Evolutionary conservation across 2,329 filamentous ascomycete genomes (phyloP).

Genomic region (Stachybotrys elegans): DNA sequence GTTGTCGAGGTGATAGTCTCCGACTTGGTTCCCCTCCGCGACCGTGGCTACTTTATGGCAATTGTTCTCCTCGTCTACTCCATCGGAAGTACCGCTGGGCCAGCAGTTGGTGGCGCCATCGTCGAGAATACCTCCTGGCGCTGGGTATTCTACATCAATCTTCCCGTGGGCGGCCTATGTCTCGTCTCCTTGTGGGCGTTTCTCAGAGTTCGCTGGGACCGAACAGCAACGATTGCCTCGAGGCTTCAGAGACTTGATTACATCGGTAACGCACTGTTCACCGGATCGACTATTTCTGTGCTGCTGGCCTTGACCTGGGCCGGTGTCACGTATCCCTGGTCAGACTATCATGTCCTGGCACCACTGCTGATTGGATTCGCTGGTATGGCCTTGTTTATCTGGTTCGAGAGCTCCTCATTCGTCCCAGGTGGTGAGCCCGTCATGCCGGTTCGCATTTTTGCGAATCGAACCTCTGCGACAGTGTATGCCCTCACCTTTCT

Average conservation of each 20-base stretch:
- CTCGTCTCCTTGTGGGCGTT: constrained; percentile 11
- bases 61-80: constrained; percentile 25
- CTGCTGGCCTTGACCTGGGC: constrained; percentile 39
- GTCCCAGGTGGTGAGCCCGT: constrained; percentile 15
- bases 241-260: constrained; percentile 36
- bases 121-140: constrained; percentile 30
- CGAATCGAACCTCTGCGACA: not conserved
- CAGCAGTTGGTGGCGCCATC: constrained; percentile 24
- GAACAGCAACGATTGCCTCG: constrained; percentile 16
- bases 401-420: constrained; percentile 13
- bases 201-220: not conserved
- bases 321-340: constrained; percentile 37
- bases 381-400: constrained; percentile 12
- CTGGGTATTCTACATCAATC: constrained; percentile 40
- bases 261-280: constrained; percentile 36
- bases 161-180: constrained; percentile 30
- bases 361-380: constrained; percentile 29
- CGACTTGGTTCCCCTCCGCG: constrained; percentile 44
- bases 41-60: constrained; percentile 37
- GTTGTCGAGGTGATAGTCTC: constrained; percentile 25
- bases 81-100: constrained; percentile 29
- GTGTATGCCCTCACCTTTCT: not conserved
- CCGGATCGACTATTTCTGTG: constrained; percentile 30
- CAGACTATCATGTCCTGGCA: constrained; percentile 27
- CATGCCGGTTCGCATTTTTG: constrained; percentile 11